Percentiles rank a stretch among this genome's conserved stretches.
Conservation (phyloP, 768 basidiomycete genomes). For the Phlebiopsis flavidoalba region DNA sequence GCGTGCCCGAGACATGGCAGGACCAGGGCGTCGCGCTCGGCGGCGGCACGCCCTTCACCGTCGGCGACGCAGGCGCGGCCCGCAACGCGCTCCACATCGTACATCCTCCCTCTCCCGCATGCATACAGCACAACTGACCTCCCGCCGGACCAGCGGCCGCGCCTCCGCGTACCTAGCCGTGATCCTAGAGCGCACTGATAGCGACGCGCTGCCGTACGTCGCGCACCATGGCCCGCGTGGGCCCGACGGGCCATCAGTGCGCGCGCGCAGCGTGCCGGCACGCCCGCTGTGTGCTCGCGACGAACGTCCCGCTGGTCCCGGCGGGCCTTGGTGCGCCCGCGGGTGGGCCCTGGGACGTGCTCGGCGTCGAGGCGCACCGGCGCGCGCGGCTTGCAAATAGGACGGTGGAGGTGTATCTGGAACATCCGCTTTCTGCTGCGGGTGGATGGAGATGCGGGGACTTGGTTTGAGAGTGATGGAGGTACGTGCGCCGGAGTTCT, state of each 20-base stretch:
- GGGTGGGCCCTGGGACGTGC: conserved; percentile 32
- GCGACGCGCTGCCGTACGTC: conserved; percentile 4
- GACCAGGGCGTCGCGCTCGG: conserved; percentile 57
- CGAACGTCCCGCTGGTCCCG: conserved; percentile 44
- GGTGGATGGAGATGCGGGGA: conserved; percentile 48
- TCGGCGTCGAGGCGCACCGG: conserved; percentile 32
- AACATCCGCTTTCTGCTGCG: conserved; percentile 45
- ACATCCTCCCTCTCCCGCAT: conserved; percentile 18
- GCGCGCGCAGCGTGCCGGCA: conserved; percentile 17
- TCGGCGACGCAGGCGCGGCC: conserved; percentile 50
- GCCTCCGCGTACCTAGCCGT: conserved; percentile 35
- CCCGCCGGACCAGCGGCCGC: conserved; percentile 29
- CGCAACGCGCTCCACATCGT: conserved; percentile 59
- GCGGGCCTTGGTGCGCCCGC: conserved; percentile 19
- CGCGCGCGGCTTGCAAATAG: conserved; percentile 31
- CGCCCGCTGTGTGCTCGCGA: conserved; percentile 44
- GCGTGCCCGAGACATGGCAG: conserved; percentile 56
- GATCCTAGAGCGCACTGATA: not conserved
- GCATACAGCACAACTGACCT: not conserved
- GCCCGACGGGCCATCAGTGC: not conserved
- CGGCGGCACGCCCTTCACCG: conserved; percentile 58
- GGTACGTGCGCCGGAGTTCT: conserved; percentile 29
- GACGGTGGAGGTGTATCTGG: conserved; percentile 33
- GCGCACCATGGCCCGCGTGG: not conserved
- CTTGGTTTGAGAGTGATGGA: conserved; percentile 44